Base-by-base conservation (phyloP, 139 green algal species). In the Astrephomene gubernaculifera region DNA sequence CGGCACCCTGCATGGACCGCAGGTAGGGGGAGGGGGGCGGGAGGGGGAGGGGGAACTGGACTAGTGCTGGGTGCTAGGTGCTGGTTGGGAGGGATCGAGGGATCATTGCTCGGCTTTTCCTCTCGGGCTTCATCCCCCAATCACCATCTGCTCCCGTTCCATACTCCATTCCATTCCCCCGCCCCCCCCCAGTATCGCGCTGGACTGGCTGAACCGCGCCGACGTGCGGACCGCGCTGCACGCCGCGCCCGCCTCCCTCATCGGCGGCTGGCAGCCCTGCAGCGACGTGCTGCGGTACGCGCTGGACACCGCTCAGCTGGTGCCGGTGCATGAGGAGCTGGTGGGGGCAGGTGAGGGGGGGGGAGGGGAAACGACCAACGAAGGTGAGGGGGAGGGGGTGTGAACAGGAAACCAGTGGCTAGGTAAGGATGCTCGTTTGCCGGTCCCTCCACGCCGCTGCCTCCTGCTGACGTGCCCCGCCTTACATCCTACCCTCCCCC, bases 181-280 rank as follows among this genome's bases (percentile, higher is more conserved):
- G 1, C 39, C 39, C n/a, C 31, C 19, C 19, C 43, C 35, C 83
- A 92, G 87, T 54, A 44, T 87, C 0, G 90, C 88, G 33, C 76
- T 85, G 60, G 57, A 85, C 3, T 95, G 92, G 90, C 81, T 94
- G 43, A 92, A 93, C 84, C 57, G 72, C 39, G 65, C 65, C 2
- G 89, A 92, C 19, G 87, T 93, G 22, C 83, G 92, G 0, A 1
- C 36, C 22, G 91, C 92, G 53, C 86, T 95, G 21, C 85, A 91
- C 45, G 92, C 88, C 10, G 57, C 71, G 38, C 79, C 86, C 25
- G n/a, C 90, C 83, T 74, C 81, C 65, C 0, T 71, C 80, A 14
- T 84, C 2, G 22, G 22, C 43, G 69, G 63, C 31, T 91, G 88
- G 88, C 54, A 87, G 79, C 88, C 88, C 4, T 92, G 88, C 88